phyloP scores from a whole-genome alignment of 2,329 filamentous ascomycete genomes.

The Exserohilum turcica region DNA sequence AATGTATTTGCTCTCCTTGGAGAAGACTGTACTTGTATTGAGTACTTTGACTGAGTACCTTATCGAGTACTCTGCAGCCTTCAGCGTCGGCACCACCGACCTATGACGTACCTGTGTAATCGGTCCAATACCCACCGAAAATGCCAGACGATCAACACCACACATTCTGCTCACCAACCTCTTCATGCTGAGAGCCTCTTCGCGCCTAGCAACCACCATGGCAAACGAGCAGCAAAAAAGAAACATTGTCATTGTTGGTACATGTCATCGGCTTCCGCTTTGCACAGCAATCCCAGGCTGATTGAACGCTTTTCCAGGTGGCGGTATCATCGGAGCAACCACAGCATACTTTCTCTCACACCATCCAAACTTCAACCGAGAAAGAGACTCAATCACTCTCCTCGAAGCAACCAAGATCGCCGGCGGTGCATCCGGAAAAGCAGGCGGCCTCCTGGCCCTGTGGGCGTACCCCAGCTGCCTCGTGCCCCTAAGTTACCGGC shows the following conservation, averaged over 20 bases:
- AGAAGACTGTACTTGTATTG: too few species aligned
- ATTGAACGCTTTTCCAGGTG: conserved; percentile 63
- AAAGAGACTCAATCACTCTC: conserved; percentile 78
- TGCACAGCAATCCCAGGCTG: conserved; percentile 3
- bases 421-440: conserved; percentile 92
- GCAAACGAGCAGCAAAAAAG: conserved; percentile 30
- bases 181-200: conserved; percentile 30
- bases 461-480: conserved; percentile 90
- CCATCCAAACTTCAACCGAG: conserved; percentile 78
- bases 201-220: conserved; percentile 30
- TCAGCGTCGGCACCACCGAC: neutral
- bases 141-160: conserved; percentile 19
- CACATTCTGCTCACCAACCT: conserved; percentile 10
- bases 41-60: neutral
- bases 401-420: conserved; percentile 86
- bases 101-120: conserved; percentile 18
- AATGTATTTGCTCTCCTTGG: neutral
- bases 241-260: conserved; percentile 48
- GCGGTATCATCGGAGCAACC: conserved; percentile 89
- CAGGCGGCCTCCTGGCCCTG: conserved; percentile 83
- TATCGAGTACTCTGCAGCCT: neutral
- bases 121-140: conserved; percentile 22
- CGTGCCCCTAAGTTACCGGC: conserved; percentile 80
- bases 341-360: conserved; percentile 90
- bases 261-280: too few species aligned